Evolutionary conservation across 495 filamentous ascomycete genomes (phyloP), one percentile per base, ranked within the genome.

Genomic region (Penicillium paxilli): DNA sequence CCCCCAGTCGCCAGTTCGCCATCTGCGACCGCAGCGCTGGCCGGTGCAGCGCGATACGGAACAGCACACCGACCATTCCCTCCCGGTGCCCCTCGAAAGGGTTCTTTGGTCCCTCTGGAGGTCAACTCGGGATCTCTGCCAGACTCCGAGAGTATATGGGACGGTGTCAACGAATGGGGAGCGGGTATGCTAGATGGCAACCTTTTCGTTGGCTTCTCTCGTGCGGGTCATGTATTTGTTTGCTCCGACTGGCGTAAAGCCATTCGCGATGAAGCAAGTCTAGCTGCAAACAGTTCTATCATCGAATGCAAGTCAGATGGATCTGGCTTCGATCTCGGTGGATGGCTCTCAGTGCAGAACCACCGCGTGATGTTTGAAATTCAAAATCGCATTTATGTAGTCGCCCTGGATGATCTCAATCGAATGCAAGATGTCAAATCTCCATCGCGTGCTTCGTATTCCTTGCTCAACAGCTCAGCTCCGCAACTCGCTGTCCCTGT

Each of bases 311-410:
- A 73, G 22, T 62, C 70, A 8, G 69, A 75, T 47, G 72, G 70
- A 0, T 51, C 62, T 11, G 59, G 50, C 30, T 73, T 73, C 42
- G 72, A 75, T 23, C 59, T 73, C 2, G 72, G 72, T 22, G 72
- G 72, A 4, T 75, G 72, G 72, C 45, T 75, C 41, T 67, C 72
- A 1, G 62, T 75, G 25, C 70, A 64, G 41, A 70, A 75, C 48
- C 68, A 71, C 50, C 72, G 70, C 12, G 5, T 75, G n/a, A 71
- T 73, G 68, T 72, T 73, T 22, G 72, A 75, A 47, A 69, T 72
- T n/a, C 61, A 75, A 54, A 69, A 73, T 25, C 62, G 67, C 8
- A 57, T 66, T 11, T 75, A 73, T 51, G 44, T 75, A 23, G 63
- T 75, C 17, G 65, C 67, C 1, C 63, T 75, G 4, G 65, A 73